These are phyloP conservation scores for Hypoxylon rubiginosum DNA, from an alignment of 2,329 filamentous ascomycete genomes.

Conservation along the genomic window DNA sequence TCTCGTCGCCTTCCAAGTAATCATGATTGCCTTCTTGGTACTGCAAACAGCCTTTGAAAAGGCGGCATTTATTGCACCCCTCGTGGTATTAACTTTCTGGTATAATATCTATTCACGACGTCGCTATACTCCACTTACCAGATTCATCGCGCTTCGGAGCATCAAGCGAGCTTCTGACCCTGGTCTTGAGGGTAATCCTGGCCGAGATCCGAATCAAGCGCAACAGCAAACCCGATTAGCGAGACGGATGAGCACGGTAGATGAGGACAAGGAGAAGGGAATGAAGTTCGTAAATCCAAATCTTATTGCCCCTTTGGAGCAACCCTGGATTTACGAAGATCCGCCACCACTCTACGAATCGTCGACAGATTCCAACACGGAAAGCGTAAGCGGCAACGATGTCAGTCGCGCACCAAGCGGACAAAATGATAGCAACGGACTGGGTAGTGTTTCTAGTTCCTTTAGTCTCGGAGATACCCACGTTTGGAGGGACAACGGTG, in stretches of 20 bases:
- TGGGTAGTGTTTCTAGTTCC: slow-evolving; percentile 47
- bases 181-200: slow-evolving; percentile 59
- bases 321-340: slow-evolving; percentile 76
- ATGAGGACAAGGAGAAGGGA: slow-evolving; percentile 79
- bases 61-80: slow-evolving; percentile 79
- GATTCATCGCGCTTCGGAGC: slow-evolving; percentile 91
- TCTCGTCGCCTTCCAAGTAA: slow-evolving; percentile 87
- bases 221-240: slow-evolving; percentile 57
- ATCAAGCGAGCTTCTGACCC: slow-evolving; percentile 76
- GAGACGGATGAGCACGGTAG: slow-evolving; percentile 73
- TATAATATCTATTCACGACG: slow-evolving; percentile 85
- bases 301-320: slow-evolving; percentile 75
- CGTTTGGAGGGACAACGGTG: slow-evolving; percentile 45
- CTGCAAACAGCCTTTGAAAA: slow-evolving; percentile 79
- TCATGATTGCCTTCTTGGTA: slow-evolving; percentile 89
- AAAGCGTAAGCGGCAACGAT: slow-evolving; percentile 31
- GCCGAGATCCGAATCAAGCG: slow-evolving; percentile 55
- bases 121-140: slow-evolving; percentile 89
- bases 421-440: slow-evolving; percentile 27
- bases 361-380: slow-evolving; percentile 30
- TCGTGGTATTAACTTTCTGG: slow-evolving; percentile 87
- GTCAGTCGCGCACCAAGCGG: slow-evolving; percentile 15
- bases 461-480: slow-evolving; percentile 47
- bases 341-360: slow-evolving; percentile 59
- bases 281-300: slow-evolving; percentile 82